Evolutionary conservation across 2,329 filamentous ascomycete genomes (phyloP).

Genomic region (Exophiala aquamarina): DNA sequence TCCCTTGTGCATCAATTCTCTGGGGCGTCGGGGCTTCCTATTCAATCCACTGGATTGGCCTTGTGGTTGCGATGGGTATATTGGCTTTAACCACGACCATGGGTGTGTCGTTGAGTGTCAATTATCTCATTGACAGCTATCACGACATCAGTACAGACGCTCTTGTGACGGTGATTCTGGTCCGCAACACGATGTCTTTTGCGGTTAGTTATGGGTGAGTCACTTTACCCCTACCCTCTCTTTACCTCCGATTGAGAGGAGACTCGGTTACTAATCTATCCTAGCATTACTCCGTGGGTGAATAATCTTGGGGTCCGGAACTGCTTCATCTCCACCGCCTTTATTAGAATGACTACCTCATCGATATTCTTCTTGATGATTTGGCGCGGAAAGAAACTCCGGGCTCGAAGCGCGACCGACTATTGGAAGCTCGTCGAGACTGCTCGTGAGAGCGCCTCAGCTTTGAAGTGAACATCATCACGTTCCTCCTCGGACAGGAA

Average conservation of each 20-base stretch:
- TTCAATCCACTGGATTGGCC: constrained; percentile 49
- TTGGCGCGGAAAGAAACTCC: constrained; percentile 38
- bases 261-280: constrained; percentile 4
- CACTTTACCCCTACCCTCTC: background rate
- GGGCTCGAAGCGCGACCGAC: constrained; percentile 34
- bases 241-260: background rate
- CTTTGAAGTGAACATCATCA: no score
- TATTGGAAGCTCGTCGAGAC: constrained; percentile 38
- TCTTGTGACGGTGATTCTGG: constrained; percentile 51
- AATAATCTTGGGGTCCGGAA: constrained; percentile 41
- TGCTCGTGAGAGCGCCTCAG: no score
- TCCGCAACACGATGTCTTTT: constrained; percentile 53
- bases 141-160: constrained; percentile 51
- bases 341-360: constrained; percentile 38
- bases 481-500: no score
- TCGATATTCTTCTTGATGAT: constrained; percentile 42
- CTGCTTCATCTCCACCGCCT: constrained; percentile 42
- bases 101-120: constrained; percentile 46
- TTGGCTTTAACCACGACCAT: constrained; percentile 47
- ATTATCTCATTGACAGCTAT: constrained; percentile 52
- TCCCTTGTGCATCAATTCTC: constrained; percentile 47
- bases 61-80: constrained; percentile 50
- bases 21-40: constrained; percentile 55
- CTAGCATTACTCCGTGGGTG: constrained; percentile 49
- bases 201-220: constrained; percentile 49